Evolutionary conservation across 495 filamentous ascomycete genomes (phyloP).

Genomic region (Margaritispora aquatica): DNA sequence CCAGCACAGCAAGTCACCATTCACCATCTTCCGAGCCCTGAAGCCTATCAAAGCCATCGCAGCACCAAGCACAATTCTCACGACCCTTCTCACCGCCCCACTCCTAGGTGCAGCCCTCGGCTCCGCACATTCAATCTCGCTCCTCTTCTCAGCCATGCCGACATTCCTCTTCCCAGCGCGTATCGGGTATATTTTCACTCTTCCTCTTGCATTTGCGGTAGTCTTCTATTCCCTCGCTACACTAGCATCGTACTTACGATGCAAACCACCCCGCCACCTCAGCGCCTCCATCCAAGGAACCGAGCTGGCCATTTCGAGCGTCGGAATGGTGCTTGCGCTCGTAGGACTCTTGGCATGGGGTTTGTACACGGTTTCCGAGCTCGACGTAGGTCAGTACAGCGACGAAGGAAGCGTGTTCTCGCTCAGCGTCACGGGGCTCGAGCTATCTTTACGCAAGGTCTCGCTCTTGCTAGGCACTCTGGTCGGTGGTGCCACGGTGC

Average conservation of each 20-base stretch:
- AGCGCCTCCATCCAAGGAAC: neutral
- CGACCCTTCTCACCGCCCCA: constrained; percentile 36
- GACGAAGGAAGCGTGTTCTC: neutral
- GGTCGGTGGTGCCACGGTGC: constrained; percentile 5
- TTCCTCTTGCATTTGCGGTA: constrained; percentile 9
- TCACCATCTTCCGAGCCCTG: constrained; percentile 25
- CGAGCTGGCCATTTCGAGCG: neutral
- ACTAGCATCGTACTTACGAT: neutral
- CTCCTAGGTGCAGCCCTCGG: constrained; percentile 37
- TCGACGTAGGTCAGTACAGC: neutral
- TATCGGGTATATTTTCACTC: constrained; percentile 37
- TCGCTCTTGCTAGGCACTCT: constrained; percentile 12
- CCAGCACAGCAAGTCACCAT: constrained; percentile 12
- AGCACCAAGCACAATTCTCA: constrained; percentile 37
- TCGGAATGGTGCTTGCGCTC: constrained; percentile 10
- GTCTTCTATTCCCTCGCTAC: neutral
- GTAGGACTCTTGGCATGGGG: constrained; percentile 13
- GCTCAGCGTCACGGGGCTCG: neutral
- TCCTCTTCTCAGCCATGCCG: constrained; percentile 38
- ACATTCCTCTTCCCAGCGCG: constrained; percentile 32
- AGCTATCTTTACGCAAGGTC: constrained; percentile 1
- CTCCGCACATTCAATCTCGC: constrained; percentile 34
- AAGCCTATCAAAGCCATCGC: constrained; percentile 37
- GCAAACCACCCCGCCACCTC: constrained; percentile 3
- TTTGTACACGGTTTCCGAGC: constrained; percentile 7